phyloP scores from a whole-genome alignment of 352 stramenopile genomes.

The Pythium phragmitis region DNA sequence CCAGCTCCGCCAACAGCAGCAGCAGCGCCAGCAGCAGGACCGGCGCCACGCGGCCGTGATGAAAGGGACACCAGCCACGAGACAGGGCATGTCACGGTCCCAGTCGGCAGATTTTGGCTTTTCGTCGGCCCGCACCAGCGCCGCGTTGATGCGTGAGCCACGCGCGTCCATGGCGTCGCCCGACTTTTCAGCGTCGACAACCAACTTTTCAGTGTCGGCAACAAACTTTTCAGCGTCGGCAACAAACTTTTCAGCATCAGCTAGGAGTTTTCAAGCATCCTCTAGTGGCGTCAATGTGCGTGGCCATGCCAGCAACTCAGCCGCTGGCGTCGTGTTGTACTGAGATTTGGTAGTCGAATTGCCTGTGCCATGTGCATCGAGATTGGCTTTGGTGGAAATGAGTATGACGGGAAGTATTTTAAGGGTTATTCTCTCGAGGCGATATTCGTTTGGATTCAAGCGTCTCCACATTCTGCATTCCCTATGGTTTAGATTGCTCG shows the following conservation, averaged over 20 bases:
- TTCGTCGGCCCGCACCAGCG: not conserved
- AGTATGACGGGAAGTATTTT: no score
- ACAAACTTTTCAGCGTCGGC: no score
- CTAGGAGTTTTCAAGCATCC: not conserved
- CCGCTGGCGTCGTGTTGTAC: conserved; percentile 19
- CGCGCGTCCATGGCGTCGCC: no score
- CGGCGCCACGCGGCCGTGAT: not conserved
- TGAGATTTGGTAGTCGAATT: conserved; percentile 5
- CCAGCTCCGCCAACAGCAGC: conserved; percentile 17
- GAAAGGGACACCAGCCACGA: not conserved
- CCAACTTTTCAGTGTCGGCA: no score
- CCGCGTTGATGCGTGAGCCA: not conserved
- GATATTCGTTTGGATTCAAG: no score
- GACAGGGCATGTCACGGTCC: conserved; percentile 11
- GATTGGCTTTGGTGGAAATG: no score
- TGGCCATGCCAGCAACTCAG: conserved; percentile 22
- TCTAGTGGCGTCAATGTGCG: conserved; percentile 8
- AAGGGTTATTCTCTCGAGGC: no score
- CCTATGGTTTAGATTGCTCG: not conserved
- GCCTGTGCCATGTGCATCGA: no score
- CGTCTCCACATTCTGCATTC: no score
- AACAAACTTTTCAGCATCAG: no score
- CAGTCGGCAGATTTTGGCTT: conserved; percentile 16
- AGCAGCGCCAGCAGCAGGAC: not conserved
- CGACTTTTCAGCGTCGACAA: no score